These are phyloP conservation scores for Neolentinus lepideus DNA, from an alignment of 1,284 basidiomycete species.

Conservation along the genomic window DNA sequence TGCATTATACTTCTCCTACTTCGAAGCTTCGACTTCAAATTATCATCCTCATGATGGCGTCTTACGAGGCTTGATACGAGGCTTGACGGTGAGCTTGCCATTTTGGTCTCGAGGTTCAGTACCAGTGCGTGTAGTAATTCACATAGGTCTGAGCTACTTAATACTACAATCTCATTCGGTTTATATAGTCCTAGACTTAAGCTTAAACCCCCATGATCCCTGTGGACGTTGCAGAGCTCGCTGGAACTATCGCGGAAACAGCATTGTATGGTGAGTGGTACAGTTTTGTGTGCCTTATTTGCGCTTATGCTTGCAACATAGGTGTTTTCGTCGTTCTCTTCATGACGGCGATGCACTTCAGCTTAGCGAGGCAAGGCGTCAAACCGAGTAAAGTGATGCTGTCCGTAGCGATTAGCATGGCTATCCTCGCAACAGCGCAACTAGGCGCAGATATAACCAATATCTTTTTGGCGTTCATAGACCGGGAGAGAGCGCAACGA, in stretches of 20 bases:
- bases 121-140: no score
- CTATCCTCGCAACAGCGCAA: slow-evolving; percentile 3
- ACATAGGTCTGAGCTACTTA: no score
- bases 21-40: no score
- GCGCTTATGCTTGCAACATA: neutral
- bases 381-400: neutral
- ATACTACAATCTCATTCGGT: no score
- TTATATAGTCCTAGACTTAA: no score
- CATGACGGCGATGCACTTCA: neutral
- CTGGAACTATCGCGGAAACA: neutral
- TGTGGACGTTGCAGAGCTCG: neutral
- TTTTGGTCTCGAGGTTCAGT: no score
- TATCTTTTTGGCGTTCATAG: slow-evolving; percentile 5
- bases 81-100: no score
- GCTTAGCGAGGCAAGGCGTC: neutral
- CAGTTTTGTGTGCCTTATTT: neutral
- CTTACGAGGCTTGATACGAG: no score
- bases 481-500: slow-evolving; percentile 1
- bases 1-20: no score
- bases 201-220: neutral
- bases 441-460: slow-evolving; percentile 5
- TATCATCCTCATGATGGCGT: no score
- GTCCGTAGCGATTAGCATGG: slow-evolving; percentile 1
- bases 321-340: neutral
- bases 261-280: neutral